Evolutionary conservation across 2,329 filamentous ascomycete genomes (phyloP).

Genomic region (Aspergillus calidoustus): DNA sequence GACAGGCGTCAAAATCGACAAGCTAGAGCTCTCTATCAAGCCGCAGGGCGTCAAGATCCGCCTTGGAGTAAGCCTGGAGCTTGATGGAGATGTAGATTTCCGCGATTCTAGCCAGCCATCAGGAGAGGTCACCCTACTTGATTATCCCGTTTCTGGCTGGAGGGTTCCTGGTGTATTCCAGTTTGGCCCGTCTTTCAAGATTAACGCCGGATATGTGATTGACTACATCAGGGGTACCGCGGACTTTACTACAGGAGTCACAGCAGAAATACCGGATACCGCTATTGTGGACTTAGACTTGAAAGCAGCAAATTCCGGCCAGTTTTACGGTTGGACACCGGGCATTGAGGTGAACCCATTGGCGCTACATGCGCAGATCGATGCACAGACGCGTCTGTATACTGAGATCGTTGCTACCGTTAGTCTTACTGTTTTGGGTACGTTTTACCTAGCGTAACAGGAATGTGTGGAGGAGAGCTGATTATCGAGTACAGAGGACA

Average conservation of each 20-base stretch:
- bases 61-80: slow-evolving; percentile 11
- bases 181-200: slow-evolving; percentile 10
- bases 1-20: slow-evolving; percentile 7
- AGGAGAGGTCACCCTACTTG: slow-evolving; percentile 6
- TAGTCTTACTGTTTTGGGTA: slow-evolving; percentile 13
- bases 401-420: slow-evolving; percentile 13
- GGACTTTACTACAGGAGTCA: slow-evolving; percentile 11
- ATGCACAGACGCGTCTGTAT: slow-evolving; percentile 10
- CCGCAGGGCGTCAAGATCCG: slow-evolving; percentile 10
- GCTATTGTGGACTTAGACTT: slow-evolving; percentile 16
- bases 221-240: slow-evolving; percentile 12
- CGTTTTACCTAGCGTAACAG: too few species aligned
- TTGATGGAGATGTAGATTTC: slow-evolving; percentile 10
- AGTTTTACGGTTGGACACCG: slow-evolving; percentile 12
- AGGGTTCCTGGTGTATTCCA: slow-evolving; percentile 4
- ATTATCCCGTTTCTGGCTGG: slow-evolving; percentile 14
- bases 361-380: slow-evolving; percentile 6
- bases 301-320: slow-evolving; percentile 2
- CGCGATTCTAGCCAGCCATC: neutral
- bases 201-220: slow-evolving; percentile 15
- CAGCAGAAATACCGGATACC: slow-evolving; percentile 11
- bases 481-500: slow-evolving; percentile 7
- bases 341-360: slow-evolving; percentile 14
- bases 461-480: too few species aligned
- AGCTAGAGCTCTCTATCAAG: slow-evolving; percentile 14